Evolutionary conservation across 208 protist genomes (phyloP), one percentile per base, ranked within the genome.

Genomic region (Phytomonas sp.): DNA sequence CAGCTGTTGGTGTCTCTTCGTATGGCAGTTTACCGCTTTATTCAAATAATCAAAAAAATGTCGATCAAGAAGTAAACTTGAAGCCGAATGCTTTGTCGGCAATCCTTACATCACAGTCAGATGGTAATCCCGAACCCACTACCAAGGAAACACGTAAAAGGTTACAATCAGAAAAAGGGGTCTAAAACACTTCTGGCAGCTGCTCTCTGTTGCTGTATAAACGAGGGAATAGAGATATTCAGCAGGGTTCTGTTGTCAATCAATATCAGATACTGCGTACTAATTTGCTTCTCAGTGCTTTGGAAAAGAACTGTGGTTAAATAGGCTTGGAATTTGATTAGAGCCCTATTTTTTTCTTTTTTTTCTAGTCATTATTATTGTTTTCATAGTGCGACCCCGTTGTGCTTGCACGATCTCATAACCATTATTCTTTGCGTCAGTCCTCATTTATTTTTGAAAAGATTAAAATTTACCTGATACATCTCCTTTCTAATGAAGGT

Each of bases 291-390:
- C 1, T 23, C 46, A 56, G 13, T 7, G 17, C 23, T 4, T 56
- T 5, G 6, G 46, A 0, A 26, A 56, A 26, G 20, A 56, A 56
- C 20, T 26, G 0, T 56, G 23, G 26, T 26, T 56, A 9, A 56
- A 26, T 56, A 56, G 46, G 20, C 46, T 56, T 56, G 46, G 4
- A 26, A 26, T 56, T 51, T 15, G 40, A 51, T 26, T 37, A 40
- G 32, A 26, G 7, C 1, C 15, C 26, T 64, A 37, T 73, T 28
- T 61, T 61, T 20, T 67, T 71, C 1, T 62, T 70, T 29, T 33
- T 70, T 31, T 66, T 26, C 13, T 61, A 65, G 60, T 31, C 63
- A 40, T 17, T 70, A 29, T 68, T 72, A 43, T 74, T 69, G 32
- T 75, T 66, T 59, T 72, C 28, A 60, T 43, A 56, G 29, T 26